Evolutionary conservation across 805 yeast species (phyloP).

Genomic region (Candida manassasensis): DNA sequence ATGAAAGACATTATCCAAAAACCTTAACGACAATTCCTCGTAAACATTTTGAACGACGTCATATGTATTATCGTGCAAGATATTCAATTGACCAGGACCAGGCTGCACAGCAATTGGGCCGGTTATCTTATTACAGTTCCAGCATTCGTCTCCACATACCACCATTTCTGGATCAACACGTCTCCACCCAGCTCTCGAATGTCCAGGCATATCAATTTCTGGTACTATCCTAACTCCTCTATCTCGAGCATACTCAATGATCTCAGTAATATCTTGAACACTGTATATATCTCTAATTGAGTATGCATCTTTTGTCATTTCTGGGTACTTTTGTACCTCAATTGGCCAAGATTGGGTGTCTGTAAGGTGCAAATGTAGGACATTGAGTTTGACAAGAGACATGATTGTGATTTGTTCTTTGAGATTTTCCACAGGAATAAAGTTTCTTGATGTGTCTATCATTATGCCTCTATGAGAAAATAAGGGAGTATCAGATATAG

Average conservation of each 20-base stretch:
- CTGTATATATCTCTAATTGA: constrained; percentile 26
- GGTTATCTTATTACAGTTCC: constrained; percentile 19
- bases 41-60: constrained; percentile 29
- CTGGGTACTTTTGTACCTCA: constrained; percentile 25
- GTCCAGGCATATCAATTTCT: constrained; percentile 41
- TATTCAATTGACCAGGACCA: constrained; percentile 38
- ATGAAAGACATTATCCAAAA: constrained; percentile 34
- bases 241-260: constrained; percentile 27
- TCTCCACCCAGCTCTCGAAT: constrained; percentile 36
- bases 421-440: constrained; percentile 19
- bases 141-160: constrained; percentile 25
- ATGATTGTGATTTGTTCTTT: constrained; percentile 34
- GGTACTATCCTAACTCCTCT: constrained; percentile 40
- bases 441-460: constrained; percentile 38
- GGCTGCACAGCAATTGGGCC: constrained; percentile 30
- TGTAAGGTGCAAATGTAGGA: constrained; percentile 37
- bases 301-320: constrained; percentile 37
- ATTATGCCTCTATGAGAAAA: constrained; percentile 36
- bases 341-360: constrained; percentile 42
- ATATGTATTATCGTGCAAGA: constrained; percentile 26
- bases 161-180: constrained; percentile 24
- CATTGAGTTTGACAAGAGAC: constrained; percentile 35
- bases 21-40: constrained; percentile 26
- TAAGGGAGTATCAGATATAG: constrained; percentile 30
- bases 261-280: constrained; percentile 19